Base-by-base conservation (phyloP, 2,329 filamentous ascomycete genomes). In the Cladophialophora psammophila region DNA sequence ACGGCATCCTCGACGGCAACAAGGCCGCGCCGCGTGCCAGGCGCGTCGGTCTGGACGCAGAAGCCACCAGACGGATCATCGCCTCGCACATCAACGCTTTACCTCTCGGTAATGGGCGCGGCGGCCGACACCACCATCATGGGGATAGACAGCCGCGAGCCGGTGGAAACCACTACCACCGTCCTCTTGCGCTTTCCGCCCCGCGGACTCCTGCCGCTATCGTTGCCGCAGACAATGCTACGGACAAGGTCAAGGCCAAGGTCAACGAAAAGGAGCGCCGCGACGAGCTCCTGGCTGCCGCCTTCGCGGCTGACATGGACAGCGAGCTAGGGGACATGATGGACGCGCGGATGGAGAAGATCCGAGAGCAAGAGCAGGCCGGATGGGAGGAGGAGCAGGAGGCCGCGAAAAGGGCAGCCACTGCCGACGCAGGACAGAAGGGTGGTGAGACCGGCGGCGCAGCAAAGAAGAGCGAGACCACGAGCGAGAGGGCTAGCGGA, bases 331-430 rank as follows among this genome's bases (percentile, higher is more conserved):
- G 59, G 15, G 67, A 66, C 26, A 64, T 61, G 12, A 62, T 63
- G 35, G 67, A 69, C n/a, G 36, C 58, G 15, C 18, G 56, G 52
- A 66, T 66, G 60, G 54, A 42, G 26, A 42, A 40, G 50, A 69
- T 66, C 60, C 38, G 60, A 26, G 53, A 60, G 18, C 45, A 32
- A 7, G 67, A 66, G 32, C 67, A 69, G 60, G 56, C 55, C 10
- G 67, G 63, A 2, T 69, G 63, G 63, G 67, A 69, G 64, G 63
- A 66, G 48, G 67, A 69, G 36, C 59, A 66, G 59, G 35, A 56
- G 18, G 59, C 59, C 26, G 45, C 45, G 45, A 26, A 20, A 13
- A 12, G 26, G 15, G 45, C 18, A 10, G 45, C 45, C 15, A 26
- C 26, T 26, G 9, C 20, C 18, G 20, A 50, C 0, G 20, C 8